Conservation (phyloP, 306 rosid species). For the Sechiopsis laciniata region DNA sequence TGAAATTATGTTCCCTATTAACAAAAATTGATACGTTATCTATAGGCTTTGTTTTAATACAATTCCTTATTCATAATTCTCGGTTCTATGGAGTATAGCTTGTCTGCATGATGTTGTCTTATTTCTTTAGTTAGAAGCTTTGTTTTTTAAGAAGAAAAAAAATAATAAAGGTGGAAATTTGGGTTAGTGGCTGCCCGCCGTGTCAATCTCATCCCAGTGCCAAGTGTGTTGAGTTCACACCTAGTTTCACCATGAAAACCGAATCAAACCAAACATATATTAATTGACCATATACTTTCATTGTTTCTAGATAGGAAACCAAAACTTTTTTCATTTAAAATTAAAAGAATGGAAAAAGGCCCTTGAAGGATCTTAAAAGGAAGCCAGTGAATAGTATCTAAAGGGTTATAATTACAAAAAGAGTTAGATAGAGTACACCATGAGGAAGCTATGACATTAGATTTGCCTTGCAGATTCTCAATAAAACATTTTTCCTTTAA, state of each 20-base stretch:
- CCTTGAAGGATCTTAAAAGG: background rate
- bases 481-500: background rate
- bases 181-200: background rate
- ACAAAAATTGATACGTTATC: background rate
- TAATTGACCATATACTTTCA: background rate
- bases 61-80: background rate
- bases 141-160: background rate
- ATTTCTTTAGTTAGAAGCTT: no score
- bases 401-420: background rate
- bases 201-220: background rate
- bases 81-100: background rate
- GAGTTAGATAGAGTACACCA: background rate
- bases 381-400: background rate
- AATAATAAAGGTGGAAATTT: background rate
- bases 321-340: background rate
- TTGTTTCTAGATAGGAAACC: background rate
- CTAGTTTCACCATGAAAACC: background rate
- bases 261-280: background rate
- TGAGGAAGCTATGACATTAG: slow-evolving; percentile 4
- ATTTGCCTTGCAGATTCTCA: background rate
- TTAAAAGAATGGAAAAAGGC: background rate
- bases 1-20: background rate
- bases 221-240: background rate
- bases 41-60: background rate
- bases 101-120: background rate